phyloP scores from a whole-genome alignment of 106 monocot species.

The Triglochin maritima region DNA sequence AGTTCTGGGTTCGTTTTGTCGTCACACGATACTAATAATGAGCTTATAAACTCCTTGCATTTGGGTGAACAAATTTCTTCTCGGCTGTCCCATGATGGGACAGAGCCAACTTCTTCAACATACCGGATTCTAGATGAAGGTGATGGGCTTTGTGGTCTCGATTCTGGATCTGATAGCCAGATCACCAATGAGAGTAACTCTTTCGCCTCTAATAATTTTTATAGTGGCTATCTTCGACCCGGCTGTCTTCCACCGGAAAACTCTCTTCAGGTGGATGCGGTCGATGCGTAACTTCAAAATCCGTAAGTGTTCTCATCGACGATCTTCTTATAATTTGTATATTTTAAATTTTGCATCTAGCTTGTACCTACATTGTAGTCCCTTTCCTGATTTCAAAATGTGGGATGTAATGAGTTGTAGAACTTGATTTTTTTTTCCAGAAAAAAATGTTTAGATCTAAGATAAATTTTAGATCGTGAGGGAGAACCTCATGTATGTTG shows the following conservation, averaged over 20 bases:
- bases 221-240: conserved; percentile 9
- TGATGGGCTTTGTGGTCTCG: neutral
- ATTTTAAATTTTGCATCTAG: too few relatives aligned
- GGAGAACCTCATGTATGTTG: too few relatives aligned
- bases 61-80: conserved; percentile 6
- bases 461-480: too few relatives aligned
- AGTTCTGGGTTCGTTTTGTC: neutral
- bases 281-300: conserved; percentile 22
- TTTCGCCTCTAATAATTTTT: conserved; percentile 28
- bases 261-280: conserved; percentile 40
- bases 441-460: too few relatives aligned
- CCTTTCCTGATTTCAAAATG: too few relatives aligned
- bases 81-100: neutral
- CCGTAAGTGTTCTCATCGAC: too few relatives aligned
- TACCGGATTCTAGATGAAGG: neutral
- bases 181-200: conserved; percentile 1
- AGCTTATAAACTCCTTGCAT: conserved; percentile 14
- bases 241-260: conserved; percentile 25
- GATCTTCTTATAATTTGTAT: too few relatives aligned
- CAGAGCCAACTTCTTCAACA: neutral
- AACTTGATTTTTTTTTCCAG: too few relatives aligned
- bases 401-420: too few relatives aligned
- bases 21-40: neutral
- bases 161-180: conserved; percentile 11
- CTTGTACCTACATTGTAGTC: too few relatives aligned